Base-by-base conservation (phyloP, 352 stramenopile genomes). In the Globisporangium alternatum region DNA sequence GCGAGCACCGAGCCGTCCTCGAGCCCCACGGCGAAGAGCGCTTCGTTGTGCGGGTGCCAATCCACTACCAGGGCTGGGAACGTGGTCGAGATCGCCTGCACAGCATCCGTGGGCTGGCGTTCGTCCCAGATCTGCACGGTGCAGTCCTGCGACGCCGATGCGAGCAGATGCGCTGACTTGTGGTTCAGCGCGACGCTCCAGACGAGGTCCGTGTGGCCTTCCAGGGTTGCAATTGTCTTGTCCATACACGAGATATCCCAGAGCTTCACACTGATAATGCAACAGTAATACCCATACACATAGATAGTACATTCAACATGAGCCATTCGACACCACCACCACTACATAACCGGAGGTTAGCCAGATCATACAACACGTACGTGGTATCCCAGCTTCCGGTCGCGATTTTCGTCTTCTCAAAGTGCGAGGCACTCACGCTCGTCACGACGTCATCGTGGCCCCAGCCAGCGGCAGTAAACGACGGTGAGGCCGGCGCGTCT, bases 391-490 rank as follows among this genome's bases (percentile, higher is more conserved):
- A 93, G 66, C 86, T 93, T 33, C 69, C 66, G 8, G 72, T 81
- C 1, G 81, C 80, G 17, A 91, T 49, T 39, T 75, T 71, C 17
- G 63, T 78, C 39, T 76, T 80, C 48, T 87, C 71, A 6, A 89
- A 41, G 0, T 15, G 56, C 1, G 82, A 93, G 19, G 52, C 67
- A 10, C 71, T 81, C 25, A 90, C 62, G 25, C 74, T 76, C 21
- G 83, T 87, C 37, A 90, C 72, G 17, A 95, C 71, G 57, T 95
- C 82, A 61, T 91, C 83, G 57, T 95, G 86, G 47, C 83, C 82
- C 56, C 64, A 75, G 51, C 60, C 53, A n/a, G 33, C 43, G 0
- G 51, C 12, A 54, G 17, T 25, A 22, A 10, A 22, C 17, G 43
- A 9, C 49, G 49, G 37, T 3, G 15, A 52, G 2, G 58, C 56